phyloP scores from a whole-genome alignment of 176 grass and related monocot species.

The Raddia distichophylla region DNA sequence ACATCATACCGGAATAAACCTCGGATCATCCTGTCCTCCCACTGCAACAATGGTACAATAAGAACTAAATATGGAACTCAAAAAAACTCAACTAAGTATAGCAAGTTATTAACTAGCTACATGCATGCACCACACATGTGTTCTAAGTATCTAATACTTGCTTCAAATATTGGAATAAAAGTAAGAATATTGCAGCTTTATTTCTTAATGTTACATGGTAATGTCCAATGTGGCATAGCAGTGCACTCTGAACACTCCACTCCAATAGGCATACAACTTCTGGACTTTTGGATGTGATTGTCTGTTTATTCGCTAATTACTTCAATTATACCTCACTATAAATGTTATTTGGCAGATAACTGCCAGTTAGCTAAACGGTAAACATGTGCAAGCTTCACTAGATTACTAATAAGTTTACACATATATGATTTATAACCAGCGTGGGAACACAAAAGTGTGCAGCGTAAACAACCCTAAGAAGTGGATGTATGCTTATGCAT shows the following conservation, averaged over 20 bases:
- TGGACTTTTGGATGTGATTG: background rate
- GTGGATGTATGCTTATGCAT: background rate
- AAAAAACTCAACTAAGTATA: background rate
- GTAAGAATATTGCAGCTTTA: background rate
- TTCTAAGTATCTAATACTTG: background rate
- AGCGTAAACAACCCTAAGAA: conserved; percentile 10
- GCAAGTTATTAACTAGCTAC: background rate
- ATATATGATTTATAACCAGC: background rate
- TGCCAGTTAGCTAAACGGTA: background rate
- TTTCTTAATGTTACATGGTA: background rate
- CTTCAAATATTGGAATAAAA: background rate
- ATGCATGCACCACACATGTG: background rate
- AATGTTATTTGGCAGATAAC: background rate
- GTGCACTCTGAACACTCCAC: background rate
- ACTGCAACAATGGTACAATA: conserved; percentile 46
- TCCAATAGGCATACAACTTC: background rate
- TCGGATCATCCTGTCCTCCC: conserved; percentile 79
- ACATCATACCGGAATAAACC: conserved; percentile 97
- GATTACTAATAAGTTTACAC: background rate
- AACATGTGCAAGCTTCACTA: background rate
- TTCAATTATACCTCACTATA: background rate
- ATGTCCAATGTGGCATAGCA: background rate
- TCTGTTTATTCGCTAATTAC: background rate
- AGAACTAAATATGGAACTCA: conserved; percentile 12
- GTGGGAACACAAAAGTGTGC: background rate